Evolutionary conservation across 1,139 yeast species (phyloP).

Genomic region (Lodderomyces margitis): DNA sequence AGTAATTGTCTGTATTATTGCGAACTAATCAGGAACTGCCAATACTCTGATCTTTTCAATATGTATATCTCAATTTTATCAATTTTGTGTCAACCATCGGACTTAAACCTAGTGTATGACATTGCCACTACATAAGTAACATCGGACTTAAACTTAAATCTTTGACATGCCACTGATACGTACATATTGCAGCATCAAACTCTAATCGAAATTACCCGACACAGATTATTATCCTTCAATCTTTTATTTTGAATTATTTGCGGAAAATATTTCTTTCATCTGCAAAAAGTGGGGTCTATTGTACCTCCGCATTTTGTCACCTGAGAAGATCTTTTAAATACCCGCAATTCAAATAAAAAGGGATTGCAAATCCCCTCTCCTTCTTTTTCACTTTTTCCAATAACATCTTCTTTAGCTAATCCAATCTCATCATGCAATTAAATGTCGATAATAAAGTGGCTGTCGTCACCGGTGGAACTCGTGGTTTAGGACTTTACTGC

Average conservation of each 20-base stretch:
- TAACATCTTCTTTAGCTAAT: background rate
- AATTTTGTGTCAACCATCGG: background rate
- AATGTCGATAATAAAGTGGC: slow-evolving; percentile 66
- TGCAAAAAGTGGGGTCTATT: background rate
- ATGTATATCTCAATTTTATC: too few relatives aligned
- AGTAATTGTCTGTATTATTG: too few relatives aligned
- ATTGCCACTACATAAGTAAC: too few relatives aligned
- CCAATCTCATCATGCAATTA: background rate
- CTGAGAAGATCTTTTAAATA: background rate
- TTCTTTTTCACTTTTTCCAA: background rate
- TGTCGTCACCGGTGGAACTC: slow-evolving; percentile 75
- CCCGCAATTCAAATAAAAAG: background rate
- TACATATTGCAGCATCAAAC: too few relatives aligned
- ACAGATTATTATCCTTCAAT: too few relatives aligned
- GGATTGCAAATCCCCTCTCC: background rate
- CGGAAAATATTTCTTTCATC: background rate
- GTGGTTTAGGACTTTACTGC: slow-evolving; percentile 71
- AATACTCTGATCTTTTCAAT: too few relatives aligned
- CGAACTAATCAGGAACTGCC: too few relatives aligned
- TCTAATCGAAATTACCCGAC: too few relatives aligned
- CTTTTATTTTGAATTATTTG: background rate
- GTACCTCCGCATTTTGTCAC: slow-evolving; percentile 1
- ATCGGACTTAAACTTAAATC: too few relatives aligned
- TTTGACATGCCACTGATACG: too few relatives aligned
- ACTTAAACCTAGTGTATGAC: too few relatives aligned